Base-by-base conservation (phyloP, 371 early-diverging fungal species). In the Syncephalastrum sp. region DNA sequence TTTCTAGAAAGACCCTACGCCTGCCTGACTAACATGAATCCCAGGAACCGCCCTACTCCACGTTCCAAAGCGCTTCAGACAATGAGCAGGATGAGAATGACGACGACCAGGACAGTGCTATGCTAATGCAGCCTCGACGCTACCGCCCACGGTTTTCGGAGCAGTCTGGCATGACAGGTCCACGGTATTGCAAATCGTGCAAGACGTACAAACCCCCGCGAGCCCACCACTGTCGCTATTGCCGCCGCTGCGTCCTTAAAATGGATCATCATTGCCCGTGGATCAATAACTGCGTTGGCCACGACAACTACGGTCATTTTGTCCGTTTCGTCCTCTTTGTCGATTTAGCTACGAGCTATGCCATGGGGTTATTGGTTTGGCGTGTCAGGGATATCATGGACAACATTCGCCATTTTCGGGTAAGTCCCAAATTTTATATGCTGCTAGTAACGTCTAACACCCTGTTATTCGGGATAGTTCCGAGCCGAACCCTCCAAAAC, bases 251-350 rank as follows among this genome's bases (percentile, higher is more conserved):
- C 77, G 88, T 94, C 23, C 79, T 93, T 33, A 93, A 91, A 64
- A 92, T 93, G 93, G 94, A 94, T 61, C 94, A 94, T 62, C 99
- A 98, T 66, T 98, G 98, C 67, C 96, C 96, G 1, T 99, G 99
- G 94, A 87, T 98, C 50, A 92, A 95, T 78, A 97, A 94, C 67
- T 98, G 98, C 77, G 93, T 98, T 25, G 98, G 98, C 4, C 81
- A 90, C 64, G 64, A 62, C 54, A 98, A 98, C 68, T 88, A 91
- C 63, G 88, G 84, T 12, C 89, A 96, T 68, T 98, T 98, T 70
- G 44, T 95, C 17, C 87, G 96, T 15, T 97, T 97, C 63, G 63
- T 96, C 19, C 65, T 83, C 8, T 92, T 71, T 69, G 91, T 86
- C 5, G 77, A 84, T 54, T 56, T 85, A 15, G 82, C 91, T 6